Percentiles rank a stretch among this genome's conserved stretches.
Evolutionary conservation across 768 basidiomycete genomes (phyloP).

Genomic region (Suillus americanus): DNA sequence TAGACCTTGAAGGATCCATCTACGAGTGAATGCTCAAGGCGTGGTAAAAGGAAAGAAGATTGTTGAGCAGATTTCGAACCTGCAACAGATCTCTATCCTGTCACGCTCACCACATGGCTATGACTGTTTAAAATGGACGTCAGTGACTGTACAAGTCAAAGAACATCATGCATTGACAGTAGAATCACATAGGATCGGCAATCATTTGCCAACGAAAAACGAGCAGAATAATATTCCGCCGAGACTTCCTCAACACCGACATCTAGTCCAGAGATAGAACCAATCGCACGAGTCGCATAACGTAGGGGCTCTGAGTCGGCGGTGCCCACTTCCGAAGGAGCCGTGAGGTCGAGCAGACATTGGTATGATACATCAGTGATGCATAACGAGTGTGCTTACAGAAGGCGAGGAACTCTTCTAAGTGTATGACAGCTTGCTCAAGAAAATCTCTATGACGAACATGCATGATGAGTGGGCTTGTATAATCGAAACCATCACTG

Average conservation of each 20-base stretch:
- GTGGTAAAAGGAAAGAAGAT: no score
- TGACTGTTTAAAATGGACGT: no score
- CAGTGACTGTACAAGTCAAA: no score
- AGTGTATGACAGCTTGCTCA: constrained; percentile 50
- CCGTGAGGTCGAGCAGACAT: constrained; percentile 29
- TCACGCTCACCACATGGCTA: no score
- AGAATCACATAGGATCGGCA: no score
- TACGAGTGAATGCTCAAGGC: no score
- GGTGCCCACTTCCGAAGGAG: constrained; percentile 69
- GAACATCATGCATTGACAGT: no score
- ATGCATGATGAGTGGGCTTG: constrained; percentile 68
- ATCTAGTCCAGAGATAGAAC: constrained; percentile 66
- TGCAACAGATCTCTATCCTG: no score
- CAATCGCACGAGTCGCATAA: constrained; percentile 82
- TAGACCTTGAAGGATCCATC: no score
- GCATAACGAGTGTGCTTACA: constrained; percentile 12
- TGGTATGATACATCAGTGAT: constrained; percentile 5
- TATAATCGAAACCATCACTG: background rate
- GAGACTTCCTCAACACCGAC: constrained; percentile 84
- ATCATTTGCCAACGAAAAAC: no score
- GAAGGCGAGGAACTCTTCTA: constrained; percentile 30
- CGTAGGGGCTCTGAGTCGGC: constrained; percentile 80
- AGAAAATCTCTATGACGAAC: constrained; percentile 78
- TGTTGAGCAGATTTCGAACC: no score
- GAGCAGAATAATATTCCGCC: constrained; percentile 73